Evolutionary conservation across 768 basidiomycete species (phyloP).

Genomic region (Xerocomellus chrysenteron): DNA sequence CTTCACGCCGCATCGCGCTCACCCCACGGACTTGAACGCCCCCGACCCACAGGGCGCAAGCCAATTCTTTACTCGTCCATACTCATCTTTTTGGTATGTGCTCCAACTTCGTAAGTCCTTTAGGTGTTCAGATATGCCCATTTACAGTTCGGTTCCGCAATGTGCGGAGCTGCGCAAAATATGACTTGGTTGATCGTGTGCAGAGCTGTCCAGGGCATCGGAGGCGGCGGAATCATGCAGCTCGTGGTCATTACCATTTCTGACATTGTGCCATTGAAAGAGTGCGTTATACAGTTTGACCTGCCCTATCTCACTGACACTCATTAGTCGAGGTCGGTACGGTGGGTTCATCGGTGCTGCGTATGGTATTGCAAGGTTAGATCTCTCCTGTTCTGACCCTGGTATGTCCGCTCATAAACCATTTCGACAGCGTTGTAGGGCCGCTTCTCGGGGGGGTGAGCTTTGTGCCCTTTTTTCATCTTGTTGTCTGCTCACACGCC

Average conservation of each 20-base stretch:
- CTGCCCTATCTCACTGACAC: conserved; percentile 14
- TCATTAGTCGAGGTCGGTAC: conserved; percentile 69
- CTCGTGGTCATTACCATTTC: conserved; percentile 76
- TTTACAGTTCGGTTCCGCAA: conserved; percentile 66
- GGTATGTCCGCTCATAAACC: background rate
- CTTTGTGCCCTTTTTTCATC: background rate
- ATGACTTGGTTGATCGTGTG: conserved; percentile 77
- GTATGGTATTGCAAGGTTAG: conserved; percentile 65
- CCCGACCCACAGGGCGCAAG: conserved; percentile 52
- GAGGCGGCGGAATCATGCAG: conserved; percentile 78
- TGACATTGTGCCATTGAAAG: conserved; percentile 79
- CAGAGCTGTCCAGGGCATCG: conserved; percentile 81
- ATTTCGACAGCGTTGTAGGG: conserved; percentile 54
- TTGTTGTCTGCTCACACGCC: conserved; percentile 1
- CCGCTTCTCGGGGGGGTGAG: conserved; percentile 82
- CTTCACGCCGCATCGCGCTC: background rate
- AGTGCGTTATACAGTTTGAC: conserved; percentile 43
- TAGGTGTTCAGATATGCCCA: background rate
- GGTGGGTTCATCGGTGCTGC: conserved; percentile 73
- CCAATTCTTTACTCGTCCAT: conserved; percentile 68
- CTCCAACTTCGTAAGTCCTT: background rate
- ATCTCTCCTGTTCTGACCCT: background rate
- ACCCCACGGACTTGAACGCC: conserved; percentile 23
- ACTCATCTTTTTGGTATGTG: conserved; percentile 60
- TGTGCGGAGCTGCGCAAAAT: conserved; percentile 78